Base-by-base conservation (phyloP, 1,139 yeast genomes). In the Yamadazyma kanchanaburiensis region DNA sequence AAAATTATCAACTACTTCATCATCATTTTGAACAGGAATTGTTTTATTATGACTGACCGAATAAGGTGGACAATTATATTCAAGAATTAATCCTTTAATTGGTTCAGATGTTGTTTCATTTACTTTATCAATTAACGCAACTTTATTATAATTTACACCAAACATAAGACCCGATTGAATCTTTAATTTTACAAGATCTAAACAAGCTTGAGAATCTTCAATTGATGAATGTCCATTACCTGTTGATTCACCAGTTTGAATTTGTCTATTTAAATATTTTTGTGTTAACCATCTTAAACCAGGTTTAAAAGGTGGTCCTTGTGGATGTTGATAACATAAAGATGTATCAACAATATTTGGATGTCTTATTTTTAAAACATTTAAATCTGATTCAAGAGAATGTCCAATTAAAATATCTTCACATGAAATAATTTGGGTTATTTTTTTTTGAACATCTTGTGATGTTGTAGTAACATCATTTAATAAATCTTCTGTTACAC, bases 191-290 rank as follows among this genome's bases (percentile, higher is more conserved):
- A 85, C 75, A 30, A 91, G 64, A 37, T 86, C 89, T 46, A 89
- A 61, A 48, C 96, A 86, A 0, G 96, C 80, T 22, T 54, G 54
- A 6, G 96, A 85, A 51, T 91, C 98, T 51, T 87, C 95, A 2
- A 81, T 69, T 0, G 96, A 82, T 27, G 91, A 85, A 55, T 91
- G 98, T 3, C 95, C 95, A 1, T 54, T 46, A 1, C 68, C 65
- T 15, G 68, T 65, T 14, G 58, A 59, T 33, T 69, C 75, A 4
- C 73, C 73, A 14, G 39, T 35, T 53, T 91, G 97, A 28, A 91
- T 89, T 0, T 56, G 59, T 30, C 75, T 58, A 12, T 64, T 58
- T 25, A 89, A 60, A 48, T 67, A 74, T 38, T 66, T 71, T 8
- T 65, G 58, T 2, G 89, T 68, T 12, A 91, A 60, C 68, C 80